These are phyloP conservation scores for Vickermania ingenoplastis DNA, from an alignment of 208 protist species.

Conservation along the genomic window DNA sequence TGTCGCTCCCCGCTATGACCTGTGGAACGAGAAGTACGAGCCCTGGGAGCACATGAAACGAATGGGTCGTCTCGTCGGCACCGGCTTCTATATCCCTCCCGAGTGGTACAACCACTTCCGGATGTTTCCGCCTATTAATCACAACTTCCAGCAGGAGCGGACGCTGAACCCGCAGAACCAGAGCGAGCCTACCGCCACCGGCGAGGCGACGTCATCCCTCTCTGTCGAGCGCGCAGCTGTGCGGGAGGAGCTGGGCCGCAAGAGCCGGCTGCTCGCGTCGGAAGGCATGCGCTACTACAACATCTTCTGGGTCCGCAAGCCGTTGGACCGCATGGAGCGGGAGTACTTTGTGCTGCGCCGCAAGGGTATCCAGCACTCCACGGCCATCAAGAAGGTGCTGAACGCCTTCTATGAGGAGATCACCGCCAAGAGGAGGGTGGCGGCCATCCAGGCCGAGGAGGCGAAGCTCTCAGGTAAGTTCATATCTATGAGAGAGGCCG, in stretches of 20 bases:
- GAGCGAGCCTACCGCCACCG: conserved; percentile 56
- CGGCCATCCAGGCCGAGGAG: conserved; percentile 83
- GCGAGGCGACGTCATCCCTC: conserved; percentile 38
- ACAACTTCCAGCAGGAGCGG: conserved; percentile 85
- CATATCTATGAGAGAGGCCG: conserved; percentile 87
- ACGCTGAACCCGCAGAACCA: conserved; percentile 82
- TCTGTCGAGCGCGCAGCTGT: conserved; percentile 54
- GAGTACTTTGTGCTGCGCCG: conserved; percentile 75
- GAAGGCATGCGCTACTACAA: conserved; percentile 91
- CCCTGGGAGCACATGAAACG: conserved; percentile 86
- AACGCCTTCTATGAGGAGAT: conserved; percentile 72
- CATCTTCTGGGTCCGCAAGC: conserved; percentile 88
- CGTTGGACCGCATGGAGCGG: conserved; percentile 86
- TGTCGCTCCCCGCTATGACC: conserved; percentile 80
- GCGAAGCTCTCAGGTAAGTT: conserved; percentile 81
- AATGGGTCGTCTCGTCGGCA: conserved; percentile 80
- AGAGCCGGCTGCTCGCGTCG: conserved; percentile 74
- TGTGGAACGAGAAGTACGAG: conserved; percentile 87
- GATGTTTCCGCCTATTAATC: conserved; percentile 86
- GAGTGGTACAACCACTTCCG: conserved; percentile 91
- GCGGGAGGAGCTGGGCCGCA: conserved; percentile 70
- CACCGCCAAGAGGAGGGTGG: conserved; percentile 74
- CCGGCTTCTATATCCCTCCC: conserved; percentile 88
- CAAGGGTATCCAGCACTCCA: conserved; percentile 55
- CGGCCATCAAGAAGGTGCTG: conserved; percentile 72